Evolutionary conservation across 306 rosid genomes (phyloP).

Genomic region (Trifolium subterraneum): DNA sequence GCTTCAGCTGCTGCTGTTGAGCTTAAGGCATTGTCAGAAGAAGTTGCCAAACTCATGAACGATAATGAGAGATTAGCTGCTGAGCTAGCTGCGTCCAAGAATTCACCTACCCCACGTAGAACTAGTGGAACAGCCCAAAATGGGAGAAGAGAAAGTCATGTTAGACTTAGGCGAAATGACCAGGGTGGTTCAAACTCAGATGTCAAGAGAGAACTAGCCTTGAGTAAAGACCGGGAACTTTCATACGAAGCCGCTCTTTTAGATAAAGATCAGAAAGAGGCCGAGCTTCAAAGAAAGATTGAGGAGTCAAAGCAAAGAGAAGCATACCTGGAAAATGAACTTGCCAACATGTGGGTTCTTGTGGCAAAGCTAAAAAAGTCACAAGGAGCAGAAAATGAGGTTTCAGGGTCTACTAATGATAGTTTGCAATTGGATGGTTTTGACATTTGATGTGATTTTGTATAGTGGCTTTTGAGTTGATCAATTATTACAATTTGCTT

Average conservation of each 20-base stretch:
- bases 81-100: constrained; percentile 78
- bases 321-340: constrained; percentile 93
- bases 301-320: constrained; percentile 97
- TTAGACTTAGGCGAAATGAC: constrained; percentile 65
- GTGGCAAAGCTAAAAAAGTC: constrained; percentile 91
- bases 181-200: constrained; percentile 64
- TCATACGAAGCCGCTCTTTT: constrained; percentile 74
- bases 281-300: constrained; percentile 72
- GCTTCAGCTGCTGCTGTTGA: constrained; percentile 99
- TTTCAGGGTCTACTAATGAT: constrained; percentile 65
- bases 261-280: constrained; percentile 82
- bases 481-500: constrained; percentile 41
- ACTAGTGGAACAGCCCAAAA: constrained; percentile 56
- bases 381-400: constrained; percentile 71
- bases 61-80: constrained; percentile 79
- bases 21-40: constrained; percentile 95
- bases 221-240: constrained; percentile 79
- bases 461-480: constrained; percentile 52
- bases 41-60: constrained; percentile 93
- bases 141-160: constrained; percentile 74
- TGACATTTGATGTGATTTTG: constrained; percentile 54
- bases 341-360: constrained; percentile 98
- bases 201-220: constrained; percentile 79
- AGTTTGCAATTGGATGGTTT: constrained; percentile 54
- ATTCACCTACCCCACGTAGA: constrained; percentile 72